Evolutionary conservation across 139 green algal species (phyloP).

Genomic region (Coelastrella sp.): DNA sequence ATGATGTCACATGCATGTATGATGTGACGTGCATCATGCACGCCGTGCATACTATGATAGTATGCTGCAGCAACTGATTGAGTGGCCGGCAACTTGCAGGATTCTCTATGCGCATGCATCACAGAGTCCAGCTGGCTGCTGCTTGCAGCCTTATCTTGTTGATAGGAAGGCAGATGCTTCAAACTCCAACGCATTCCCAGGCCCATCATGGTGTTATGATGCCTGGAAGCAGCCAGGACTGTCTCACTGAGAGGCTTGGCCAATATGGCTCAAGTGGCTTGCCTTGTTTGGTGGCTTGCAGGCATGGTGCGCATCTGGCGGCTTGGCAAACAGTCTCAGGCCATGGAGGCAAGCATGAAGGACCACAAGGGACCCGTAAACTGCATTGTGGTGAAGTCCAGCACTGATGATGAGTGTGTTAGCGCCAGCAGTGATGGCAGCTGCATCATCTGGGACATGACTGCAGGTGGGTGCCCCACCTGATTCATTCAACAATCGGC

Average conservation of each 20-base stretch:
- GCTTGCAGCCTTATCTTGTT: no score
- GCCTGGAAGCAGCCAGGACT: no score
- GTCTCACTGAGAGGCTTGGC: background rate
- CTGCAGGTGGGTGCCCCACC: conserved; percentile 58
- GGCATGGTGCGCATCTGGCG: conserved; percentile 80
- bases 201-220: no score
- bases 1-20: background rate
- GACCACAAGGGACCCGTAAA: conserved; percentile 88
- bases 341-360: conserved; percentile 87
- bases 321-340: conserved; percentile 65
- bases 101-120: no score
- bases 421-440: conserved; percentile 80
- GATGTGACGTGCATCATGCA: background rate
- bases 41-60: no score
- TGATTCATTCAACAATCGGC: no score
- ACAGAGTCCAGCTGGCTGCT: background rate
- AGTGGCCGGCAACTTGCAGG: no score
- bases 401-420: conserved; percentile 75
- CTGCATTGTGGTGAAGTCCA: conserved; percentile 71
- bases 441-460: conserved; percentile 93
- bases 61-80: background rate
- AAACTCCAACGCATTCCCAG: no score
- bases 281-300: background rate
- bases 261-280: background rate
- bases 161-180: no score